Base-by-base conservation (phyloP, 176 grass and related monocot species). In the Pontederia crassipes region DNA sequence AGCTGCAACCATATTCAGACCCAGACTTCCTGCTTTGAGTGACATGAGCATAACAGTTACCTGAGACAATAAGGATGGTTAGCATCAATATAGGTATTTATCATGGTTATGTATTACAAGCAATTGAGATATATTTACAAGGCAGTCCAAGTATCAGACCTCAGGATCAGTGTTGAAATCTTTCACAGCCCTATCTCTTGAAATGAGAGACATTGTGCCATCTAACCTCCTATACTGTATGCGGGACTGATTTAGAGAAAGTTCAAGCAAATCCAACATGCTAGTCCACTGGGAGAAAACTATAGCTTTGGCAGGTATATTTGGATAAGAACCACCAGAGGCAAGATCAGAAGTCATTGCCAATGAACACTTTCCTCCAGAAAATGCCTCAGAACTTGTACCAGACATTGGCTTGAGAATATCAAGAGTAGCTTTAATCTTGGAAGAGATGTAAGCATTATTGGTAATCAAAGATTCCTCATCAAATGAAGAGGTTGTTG, bases 251-350 rank as follows among this genome's bases (percentile, higher is more conserved):
- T 98, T 98, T 65, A 98, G 63, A 63, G 79, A 86, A 78, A 81
- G 24, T 69, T 98, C 94, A 51, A 98, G 63, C 74, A 98, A 77
- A 81, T 98, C 76, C 16, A 98, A 65, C 94, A 98, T 98, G 61
- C 94, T 86, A 73, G 94, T 98, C 94, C 94, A 98, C 67, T 98
- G 94, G 11, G 94, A 93, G 68, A 98, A 98, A 59, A 98, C 82
- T 57, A 98, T 98, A 14, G 94, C 94, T 73, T 98, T 98, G n/a
- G 70, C 72, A 12, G 88, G 94, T 45, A 64, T 52, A 15, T 74
- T 40, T 9, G 35, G 2, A 27, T 46, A 64, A 32, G 51, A 54
- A 12, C 48, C 29, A 20, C 28, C 26, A 13, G 28, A 64, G 4
- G 13, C 20, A 17, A 48, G 11, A 57, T 56, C 46, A 45, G 29